These are phyloP conservation scores for Populus alba DNA, from an alignment of 345 rosid species.

Conservation along the genomic window DNA sequence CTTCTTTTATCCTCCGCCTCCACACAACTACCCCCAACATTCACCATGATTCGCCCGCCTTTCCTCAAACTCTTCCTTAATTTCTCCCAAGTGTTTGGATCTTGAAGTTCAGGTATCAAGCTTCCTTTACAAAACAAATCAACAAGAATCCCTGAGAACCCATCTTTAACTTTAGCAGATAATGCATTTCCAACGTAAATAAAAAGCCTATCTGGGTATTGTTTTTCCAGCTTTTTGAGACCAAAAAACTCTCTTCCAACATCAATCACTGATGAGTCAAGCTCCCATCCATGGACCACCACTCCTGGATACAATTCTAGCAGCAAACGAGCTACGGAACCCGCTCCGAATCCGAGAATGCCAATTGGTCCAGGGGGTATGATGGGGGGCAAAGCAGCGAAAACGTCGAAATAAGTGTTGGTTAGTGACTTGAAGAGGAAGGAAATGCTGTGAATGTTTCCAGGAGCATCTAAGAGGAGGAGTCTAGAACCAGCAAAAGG, in stretches of 20 bases:
- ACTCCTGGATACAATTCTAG: slow-evolving; percentile 61
- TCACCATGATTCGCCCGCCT: slow-evolving; percentile 68
- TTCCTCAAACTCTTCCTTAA: slow-evolving; percentile 54
- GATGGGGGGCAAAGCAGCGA: slow-evolving; percentile 71
- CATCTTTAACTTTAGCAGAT: slow-evolving; percentile 45
- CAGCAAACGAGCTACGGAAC: slow-evolving; percentile 63
- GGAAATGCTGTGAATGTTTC: slow-evolving; percentile 88
- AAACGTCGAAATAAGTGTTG: slow-evolving; percentile 77
- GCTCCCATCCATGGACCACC: slow-evolving; percentile 81
- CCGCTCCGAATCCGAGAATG: slow-evolving; percentile 86
- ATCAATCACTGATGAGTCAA: slow-evolving; percentile 71
- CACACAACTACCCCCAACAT: slow-evolving; percentile 70
- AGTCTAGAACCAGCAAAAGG: slow-evolving; percentile 69
- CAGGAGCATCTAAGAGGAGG: slow-evolving; percentile 80
- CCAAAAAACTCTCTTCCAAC: slow-evolving; percentile 82
- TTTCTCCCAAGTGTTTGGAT: slow-evolving; percentile 59
- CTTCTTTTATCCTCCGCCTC: slow-evolving; percentile 62
- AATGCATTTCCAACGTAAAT: slow-evolving; percentile 68
- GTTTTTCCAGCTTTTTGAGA: slow-evolving; percentile 59
- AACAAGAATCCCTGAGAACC: slow-evolving; percentile 62
- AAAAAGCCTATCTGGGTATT: slow-evolving; percentile 51
- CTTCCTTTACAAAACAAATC: slow-evolving; percentile 72
- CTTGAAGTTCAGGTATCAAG: slow-evolving; percentile 82
- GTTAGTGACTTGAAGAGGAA: slow-evolving; percentile 67
- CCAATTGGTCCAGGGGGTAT: slow-evolving; percentile 75